Conservation (phyloP, 2,329 filamentous ascomycete species). For the Alternaria metachromatica region DNA sequence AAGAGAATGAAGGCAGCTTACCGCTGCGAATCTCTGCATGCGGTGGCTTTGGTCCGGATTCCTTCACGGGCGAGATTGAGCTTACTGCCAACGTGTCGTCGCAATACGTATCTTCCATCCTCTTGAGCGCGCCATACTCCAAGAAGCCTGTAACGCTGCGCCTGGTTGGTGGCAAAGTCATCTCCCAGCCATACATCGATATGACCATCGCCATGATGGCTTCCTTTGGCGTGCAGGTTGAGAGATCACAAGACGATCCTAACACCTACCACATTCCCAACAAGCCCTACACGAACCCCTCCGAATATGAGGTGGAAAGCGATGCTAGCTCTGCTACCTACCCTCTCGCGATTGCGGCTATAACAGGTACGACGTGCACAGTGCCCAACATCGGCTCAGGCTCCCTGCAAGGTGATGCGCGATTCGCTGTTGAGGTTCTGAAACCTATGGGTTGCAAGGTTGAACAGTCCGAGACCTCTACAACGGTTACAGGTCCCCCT, state of each 20-base stretch:
- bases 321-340: slow-evolving; percentile 98
- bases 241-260: slow-evolving; percentile 75
- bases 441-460: slow-evolving; percentile 93
- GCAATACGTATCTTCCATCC: slow-evolving; percentile 96
- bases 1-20: slow-evolving; percentile 82
- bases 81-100: slow-evolving; percentile 95
- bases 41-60: slow-evolving; percentile 68
- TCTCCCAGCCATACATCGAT: slow-evolving; percentile 96
- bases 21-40: slow-evolving; percentile 80
- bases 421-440: slow-evolving; percentile 89
- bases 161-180: slow-evolving; percentile 94
- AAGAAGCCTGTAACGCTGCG: slow-evolving; percentile 90
- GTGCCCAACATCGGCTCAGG: slow-evolving; percentile 93
- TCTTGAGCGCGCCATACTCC: slow-evolving; percentile 97
- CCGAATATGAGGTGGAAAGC: slow-evolving; percentile 90
- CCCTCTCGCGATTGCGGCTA: slow-evolving; percentile 89
- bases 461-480: slow-evolving; percentile 81
- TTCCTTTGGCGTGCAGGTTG: slow-evolving; percentile 83
- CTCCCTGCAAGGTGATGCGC: slow-evolving; percentile 92
- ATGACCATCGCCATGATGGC: slow-evolving; percentile 99
- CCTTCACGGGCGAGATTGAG: slow-evolving; percentile 77
- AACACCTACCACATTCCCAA: slow-evolving; percentile 95
- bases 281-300: slow-evolving; percentile 80
- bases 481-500: slow-evolving; percentile 89
- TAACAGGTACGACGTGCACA: slow-evolving; percentile 94